Conservation (phyloP, 2,329 filamentous ascomycete genomes). For the Nemania diffusa region DNA sequence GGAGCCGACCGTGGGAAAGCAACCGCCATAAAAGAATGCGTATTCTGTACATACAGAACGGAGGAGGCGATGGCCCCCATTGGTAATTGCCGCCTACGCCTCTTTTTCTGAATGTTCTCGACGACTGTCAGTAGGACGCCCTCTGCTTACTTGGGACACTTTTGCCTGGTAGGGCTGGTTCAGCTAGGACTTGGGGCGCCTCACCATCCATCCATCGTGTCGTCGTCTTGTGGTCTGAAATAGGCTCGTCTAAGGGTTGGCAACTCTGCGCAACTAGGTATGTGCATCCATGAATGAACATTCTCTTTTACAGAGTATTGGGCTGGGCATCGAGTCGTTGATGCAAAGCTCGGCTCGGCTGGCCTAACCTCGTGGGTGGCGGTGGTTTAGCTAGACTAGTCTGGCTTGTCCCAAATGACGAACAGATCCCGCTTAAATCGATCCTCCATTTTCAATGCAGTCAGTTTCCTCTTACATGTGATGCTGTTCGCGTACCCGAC, state of each 20-base stretch:
- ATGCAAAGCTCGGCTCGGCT: neutral
- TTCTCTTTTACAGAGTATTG: no score
- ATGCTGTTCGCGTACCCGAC: neutral
- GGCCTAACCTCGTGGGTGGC: no score
- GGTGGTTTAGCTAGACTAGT: neutral
- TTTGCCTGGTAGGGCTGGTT: conserved; percentile 34
- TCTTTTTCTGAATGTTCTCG: conserved; percentile 14
- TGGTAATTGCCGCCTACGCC: conserved; percentile 5
- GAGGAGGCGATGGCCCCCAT: conserved; percentile 1
- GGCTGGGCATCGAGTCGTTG: neutral
- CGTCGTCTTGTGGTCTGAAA: conserved; percentile 1
- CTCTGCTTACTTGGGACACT: conserved; percentile 17
- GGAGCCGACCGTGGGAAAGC: conserved; percentile 3
- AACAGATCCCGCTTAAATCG: neutral
- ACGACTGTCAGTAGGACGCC: conserved; percentile 4
- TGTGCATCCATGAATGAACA: no score
- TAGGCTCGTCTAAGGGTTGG: neutral
- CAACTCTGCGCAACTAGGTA: neutral
- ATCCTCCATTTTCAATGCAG: neutral
- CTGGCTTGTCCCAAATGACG: neutral
- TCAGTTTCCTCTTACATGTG: neutral
- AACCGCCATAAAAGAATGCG: neutral
- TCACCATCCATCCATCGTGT: conserved; percentile 13
- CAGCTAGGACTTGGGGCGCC: conserved; percentile 35
- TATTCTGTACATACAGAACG: neutral